These are phyloP conservation scores for Aspergillus sclerotioniger DNA, from an alignment of 495 filamentous ascomycete genomes.

Conservation along the genomic window DNA sequence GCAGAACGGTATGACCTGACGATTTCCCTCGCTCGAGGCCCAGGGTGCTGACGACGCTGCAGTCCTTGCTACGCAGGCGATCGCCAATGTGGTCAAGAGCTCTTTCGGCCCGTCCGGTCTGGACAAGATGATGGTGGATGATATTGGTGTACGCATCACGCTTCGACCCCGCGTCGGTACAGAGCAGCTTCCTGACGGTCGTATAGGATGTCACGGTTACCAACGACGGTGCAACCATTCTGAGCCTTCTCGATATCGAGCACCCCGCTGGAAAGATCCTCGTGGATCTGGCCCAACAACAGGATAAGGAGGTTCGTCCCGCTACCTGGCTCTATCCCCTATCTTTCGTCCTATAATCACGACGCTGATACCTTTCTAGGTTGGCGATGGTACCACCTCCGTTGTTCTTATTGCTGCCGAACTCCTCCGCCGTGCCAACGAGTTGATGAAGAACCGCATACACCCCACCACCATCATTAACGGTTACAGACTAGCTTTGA, in stretches of 20 bases:
- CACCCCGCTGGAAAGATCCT: constrained; percentile 98
- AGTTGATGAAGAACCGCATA: constrained; percentile 99
- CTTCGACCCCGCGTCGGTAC: constrained; percentile 27
- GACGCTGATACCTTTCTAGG: constrained; percentile 41
- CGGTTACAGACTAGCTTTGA: constrained; percentile 90
- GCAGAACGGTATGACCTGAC: constrained; percentile 72
- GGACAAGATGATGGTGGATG: constrained; percentile 99
- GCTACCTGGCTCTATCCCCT: background rate
- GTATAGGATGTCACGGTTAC: constrained; percentile 94
- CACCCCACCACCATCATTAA: constrained; percentile 99
- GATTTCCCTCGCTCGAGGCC: background rate
- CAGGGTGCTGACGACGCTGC: constrained; percentile 13
- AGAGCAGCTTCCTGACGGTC: constrained; percentile 6
- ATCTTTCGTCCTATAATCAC: background rate
- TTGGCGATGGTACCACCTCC: constrained; percentile 96
- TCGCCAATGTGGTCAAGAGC: constrained; percentile 97
- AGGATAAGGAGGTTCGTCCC: constrained; percentile 81
- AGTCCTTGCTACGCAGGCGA: constrained; percentile 95
- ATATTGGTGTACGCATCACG: constrained; percentile 74
- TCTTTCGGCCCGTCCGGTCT: constrained; percentile 96
- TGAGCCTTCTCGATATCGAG: constrained; percentile 91
- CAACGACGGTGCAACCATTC: constrained; percentile 97
- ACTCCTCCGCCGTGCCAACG: constrained; percentile 90
- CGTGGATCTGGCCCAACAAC: constrained; percentile 95
- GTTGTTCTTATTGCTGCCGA: constrained; percentile 97